These are phyloP conservation scores for Clarireedia monteithiana DNA, from an alignment of 2,329 filamentous ascomycete species.

Conservation along the genomic window DNA sequence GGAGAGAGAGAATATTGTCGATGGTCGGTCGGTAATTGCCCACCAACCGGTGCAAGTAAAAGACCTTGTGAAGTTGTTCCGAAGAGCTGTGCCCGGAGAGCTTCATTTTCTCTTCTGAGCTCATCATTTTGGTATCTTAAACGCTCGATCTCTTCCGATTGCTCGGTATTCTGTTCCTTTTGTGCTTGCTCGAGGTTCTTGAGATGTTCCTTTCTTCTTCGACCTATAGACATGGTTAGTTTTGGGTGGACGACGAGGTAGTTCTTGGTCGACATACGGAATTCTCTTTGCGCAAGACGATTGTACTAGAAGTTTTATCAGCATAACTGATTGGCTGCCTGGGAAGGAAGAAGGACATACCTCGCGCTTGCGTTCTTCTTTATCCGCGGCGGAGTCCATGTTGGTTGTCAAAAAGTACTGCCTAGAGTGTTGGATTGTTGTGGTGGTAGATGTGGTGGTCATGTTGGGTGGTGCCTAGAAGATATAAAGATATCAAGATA, in stretches of 20 bases:
- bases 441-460: constrained; percentile 15
- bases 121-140: constrained; percentile 34
- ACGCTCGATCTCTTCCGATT: constrained; percentile 35
- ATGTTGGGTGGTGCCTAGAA: constrained; percentile 3
- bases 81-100: constrained; percentile 31
- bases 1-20: constrained; percentile 29
- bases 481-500: not conserved
- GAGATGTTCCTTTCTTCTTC: constrained; percentile 36
- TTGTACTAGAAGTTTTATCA: constrained; percentile 28
- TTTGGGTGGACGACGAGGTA: not conserved
- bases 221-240: constrained; percentile 28
- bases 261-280: constrained; percentile 30
- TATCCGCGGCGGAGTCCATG: constrained; percentile 27
- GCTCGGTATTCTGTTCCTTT: constrained; percentile 32
- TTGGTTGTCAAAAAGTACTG: constrained; percentile 20
- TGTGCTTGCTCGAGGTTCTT: constrained; percentile 36
- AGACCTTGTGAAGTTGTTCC: constrained; percentile 26
- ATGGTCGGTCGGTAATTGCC: constrained; percentile 15
- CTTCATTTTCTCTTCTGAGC: constrained; percentile 34
- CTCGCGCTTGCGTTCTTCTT: constrained; percentile 31
- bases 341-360: constrained; percentile 14
- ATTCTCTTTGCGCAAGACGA: constrained; percentile 36
- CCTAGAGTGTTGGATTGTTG: constrained; percentile 16
- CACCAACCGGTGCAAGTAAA: constrained; percentile 20
- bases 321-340: not conserved